These are phyloP conservation scores for Aaosphaeria arxii DNA, from an alignment of 2,329 filamentous ascomycete species.

Conservation along the genomic window DNA sequence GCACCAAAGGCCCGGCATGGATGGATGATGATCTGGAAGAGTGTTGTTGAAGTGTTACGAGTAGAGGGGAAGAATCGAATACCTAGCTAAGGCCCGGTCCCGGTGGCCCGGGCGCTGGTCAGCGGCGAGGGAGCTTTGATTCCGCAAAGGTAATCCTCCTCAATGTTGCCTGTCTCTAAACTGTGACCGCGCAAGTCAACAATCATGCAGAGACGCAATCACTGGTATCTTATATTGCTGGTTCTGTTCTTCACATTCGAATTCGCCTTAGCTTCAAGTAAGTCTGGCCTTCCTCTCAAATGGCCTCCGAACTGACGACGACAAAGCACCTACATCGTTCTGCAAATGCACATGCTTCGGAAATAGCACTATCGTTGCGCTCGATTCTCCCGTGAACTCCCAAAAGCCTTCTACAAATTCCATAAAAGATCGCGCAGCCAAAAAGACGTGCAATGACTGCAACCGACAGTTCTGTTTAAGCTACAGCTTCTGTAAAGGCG, in stretches of 20 bases:
- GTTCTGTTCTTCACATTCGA: constrained; percentile 33
- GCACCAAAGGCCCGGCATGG: too few relatives aligned
- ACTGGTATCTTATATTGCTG: constrained; percentile 8
- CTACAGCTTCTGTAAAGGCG: constrained; percentile 60
- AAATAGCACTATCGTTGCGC: constrained; percentile 66
- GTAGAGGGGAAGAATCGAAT: too few relatives aligned
- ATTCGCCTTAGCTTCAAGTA: constrained; percentile 44
- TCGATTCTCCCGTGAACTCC: constrained; percentile 45
- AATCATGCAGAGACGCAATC: constrained; percentile 21
- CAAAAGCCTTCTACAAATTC: constrained; percentile 18
- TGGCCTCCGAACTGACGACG: too few relatives aligned
- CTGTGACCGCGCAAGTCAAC: too few relatives aligned
- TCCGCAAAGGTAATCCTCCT: too few relatives aligned
- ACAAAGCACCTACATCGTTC: constrained; percentile 57
- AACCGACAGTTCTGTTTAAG: constrained; percentile 65
- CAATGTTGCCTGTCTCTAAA: too few relatives aligned
- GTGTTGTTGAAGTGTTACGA: too few relatives aligned
- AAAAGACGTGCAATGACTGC: constrained; percentile 62
- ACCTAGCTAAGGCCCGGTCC: too few relatives aligned
- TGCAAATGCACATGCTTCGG: constrained; percentile 71
- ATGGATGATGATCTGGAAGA: too few relatives aligned
- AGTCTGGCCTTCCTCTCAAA: constrained; percentile 9
- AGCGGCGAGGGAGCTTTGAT: too few relatives aligned
- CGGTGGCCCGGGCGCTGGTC: too few relatives aligned
- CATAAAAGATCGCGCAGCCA: constrained; percentile 27